Base-by-base conservation (phyloP, 2,329 filamentous ascomycete genomes). In the Colletotrichum acutatum region DNA sequence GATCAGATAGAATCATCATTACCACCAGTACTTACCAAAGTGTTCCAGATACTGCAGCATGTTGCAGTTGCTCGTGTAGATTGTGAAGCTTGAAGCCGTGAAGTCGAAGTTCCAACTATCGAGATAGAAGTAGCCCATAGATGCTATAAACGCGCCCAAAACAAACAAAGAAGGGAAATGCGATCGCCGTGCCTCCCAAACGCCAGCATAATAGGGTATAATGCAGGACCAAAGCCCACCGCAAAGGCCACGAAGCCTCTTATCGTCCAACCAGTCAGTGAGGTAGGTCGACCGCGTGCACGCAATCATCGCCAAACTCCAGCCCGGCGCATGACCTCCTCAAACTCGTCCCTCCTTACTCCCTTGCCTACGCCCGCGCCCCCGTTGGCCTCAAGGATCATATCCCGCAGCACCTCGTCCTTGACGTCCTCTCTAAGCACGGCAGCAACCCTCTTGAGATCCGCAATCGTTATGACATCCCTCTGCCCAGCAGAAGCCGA, bases 361-460 rank as follows among this genome's bases (percentile, higher is more conserved):
- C 93, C 94, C 69, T 86, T 89, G 49, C 86, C 90, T 12, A 93
- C 89, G 19, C 93, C 92, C 4, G 88, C 90, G 1, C 94, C 95
- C 3, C 94, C 94, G 82, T 97, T 98, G 61, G 96, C 97, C 86
- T 98, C 96, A 61, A 95, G 85, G 71, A 99, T 93, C 97, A 99
- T 99, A 85, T 98, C 95, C 84, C 90, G 91, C 79, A 99, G 84
- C 79, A 97, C 83, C 61, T 94, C 92, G 78, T 98, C 97, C 72
- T 90, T 90, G 28, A 97, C 92, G 74, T 92, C 94, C 83, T 98
- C 95, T 83, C 95, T 94, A 78, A 99, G 84, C 77, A 94, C 90
- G 76, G 90, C 91, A 54, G 95, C 95, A 66, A 98, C 92, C 78
- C 93, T 88, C 79, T 90, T 90, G 80, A 99, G 84, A 83, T 97